A percentile compares a stretch with the other conserved stretches of the same genome.
Conservation (phyloP, 805 yeast genomes). For the Lipomyces chichibuensis region DNA sequence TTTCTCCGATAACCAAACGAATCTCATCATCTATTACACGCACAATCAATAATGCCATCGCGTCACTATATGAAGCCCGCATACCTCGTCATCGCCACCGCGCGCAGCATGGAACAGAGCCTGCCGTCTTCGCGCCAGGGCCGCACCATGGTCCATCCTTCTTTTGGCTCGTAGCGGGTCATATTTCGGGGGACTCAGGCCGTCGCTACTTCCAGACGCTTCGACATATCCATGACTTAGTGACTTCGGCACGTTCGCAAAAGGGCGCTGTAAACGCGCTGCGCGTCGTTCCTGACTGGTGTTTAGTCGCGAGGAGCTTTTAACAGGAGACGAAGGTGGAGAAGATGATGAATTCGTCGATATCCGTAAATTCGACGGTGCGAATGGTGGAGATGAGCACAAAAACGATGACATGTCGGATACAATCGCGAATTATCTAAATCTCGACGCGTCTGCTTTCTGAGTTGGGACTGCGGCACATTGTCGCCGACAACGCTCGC, state of each 20-base stretch:
- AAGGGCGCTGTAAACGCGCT: slow-evolving; percentile 22
- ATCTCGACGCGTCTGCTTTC: not conserved
- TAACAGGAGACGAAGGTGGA: slow-evolving; percentile 7
- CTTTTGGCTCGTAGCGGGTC: slow-evolving; percentile 26
- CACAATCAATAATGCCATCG: not conserved
- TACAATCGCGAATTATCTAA: not conserved
- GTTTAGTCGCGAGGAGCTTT: not conserved
- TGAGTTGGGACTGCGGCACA: not conserved
- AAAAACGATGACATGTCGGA: not conserved
- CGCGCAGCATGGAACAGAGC: slow-evolving; percentile 21
- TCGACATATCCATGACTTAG: slow-evolving; percentile 2
- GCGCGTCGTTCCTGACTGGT: slow-evolving; percentile 13
- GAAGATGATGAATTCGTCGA: not conserved
- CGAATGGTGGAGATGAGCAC: slow-evolving; percentile 9
- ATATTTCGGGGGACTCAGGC: not conserved
- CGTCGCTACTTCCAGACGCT: not conserved
- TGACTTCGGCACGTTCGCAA: slow-evolving; percentile 11
- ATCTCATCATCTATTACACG: not conserved
- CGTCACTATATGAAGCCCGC: not conserved
- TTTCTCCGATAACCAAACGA: not conserved
- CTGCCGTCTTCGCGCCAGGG: slow-evolving; percentile 15
- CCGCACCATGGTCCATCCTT: slow-evolving; percentile 9
- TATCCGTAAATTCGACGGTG: slow-evolving; percentile 5
- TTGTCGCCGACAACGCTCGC: too few species aligned
- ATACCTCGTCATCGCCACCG: slow-evolving; percentile 32